Base-by-base conservation (phyloP, 2,329 filamentous ascomycete species). In the Sporothrix dimorphospora region DNA sequence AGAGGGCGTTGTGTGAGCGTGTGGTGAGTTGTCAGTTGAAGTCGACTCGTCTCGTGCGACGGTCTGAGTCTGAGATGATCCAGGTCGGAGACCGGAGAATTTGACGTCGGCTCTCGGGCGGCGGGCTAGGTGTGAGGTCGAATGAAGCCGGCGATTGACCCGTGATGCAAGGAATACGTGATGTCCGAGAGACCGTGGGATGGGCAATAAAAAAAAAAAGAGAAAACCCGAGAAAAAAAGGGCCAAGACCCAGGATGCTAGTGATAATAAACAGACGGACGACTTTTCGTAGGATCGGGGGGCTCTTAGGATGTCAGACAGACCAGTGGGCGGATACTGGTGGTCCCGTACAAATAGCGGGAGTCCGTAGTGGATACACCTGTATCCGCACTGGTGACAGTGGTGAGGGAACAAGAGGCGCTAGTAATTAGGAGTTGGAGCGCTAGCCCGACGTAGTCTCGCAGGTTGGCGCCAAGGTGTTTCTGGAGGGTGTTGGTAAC, bases 211-310 rank as follows among this genome's bases (percentile, higher is more conserved):
- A 21, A n/a, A 21, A 61, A 53, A 40, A 61, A 24, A 30, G 38
- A 16, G n/a, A 19, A 53, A 24, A 24, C 12, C 34, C 34, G n/a
- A 34, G 21, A 49, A n/a, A 51, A 61, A 70, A 61, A 61, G 40
- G 19, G 40, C 40, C 68, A 61, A 61, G 53, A 57, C 67, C 51
- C 34, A 51, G 67, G 51, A 59, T 38, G 47, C 65, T 53, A 68
- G 30, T 30, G 47, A 68, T 68, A 53, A 40, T 68, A 40, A 68
- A 68, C 45, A 68, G 45, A 66, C 21, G 4, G 38, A n/a, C 57
- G 16, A 61, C 34, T 27, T 47, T 30, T 30, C 61, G 24, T 2
- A 30, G 16, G 21, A 27, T 27, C 19, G 11, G 61, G 61, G 61
- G 42, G 61, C 40, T 30, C 34, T 24, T 24, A 34, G 53, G 53